Conservation (phyloP, 2,329 filamentous ascomycete species). For the Orbilia javanica region DNA sequence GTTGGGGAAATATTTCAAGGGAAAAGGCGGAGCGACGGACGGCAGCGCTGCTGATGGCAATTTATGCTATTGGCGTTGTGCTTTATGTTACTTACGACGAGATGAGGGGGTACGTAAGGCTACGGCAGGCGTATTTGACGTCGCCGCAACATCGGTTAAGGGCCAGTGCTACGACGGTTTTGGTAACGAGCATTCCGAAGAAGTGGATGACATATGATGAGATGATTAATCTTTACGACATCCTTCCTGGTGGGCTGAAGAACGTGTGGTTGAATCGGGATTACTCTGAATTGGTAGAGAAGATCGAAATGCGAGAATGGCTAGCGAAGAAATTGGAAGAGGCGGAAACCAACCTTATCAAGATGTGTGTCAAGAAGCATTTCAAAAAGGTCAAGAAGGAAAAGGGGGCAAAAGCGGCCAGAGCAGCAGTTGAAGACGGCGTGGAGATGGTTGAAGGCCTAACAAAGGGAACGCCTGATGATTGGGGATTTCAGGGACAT, state of each 20-base stretch:
- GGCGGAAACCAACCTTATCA: conserved; percentile 87
- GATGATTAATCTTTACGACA: conserved; percentile 86
- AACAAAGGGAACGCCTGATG: conserved; percentile 49
- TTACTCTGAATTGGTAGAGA: conserved; percentile 83
- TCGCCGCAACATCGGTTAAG: conserved; percentile 93
- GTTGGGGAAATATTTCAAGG: conserved; percentile 85
- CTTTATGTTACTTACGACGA: conserved; percentile 90
- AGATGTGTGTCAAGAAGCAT: conserved; percentile 81
- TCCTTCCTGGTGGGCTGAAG: conserved; percentile 92
- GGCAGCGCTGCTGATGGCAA: conserved; percentile 84
- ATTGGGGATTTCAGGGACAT: conserved; percentile 46
- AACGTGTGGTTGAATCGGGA: conserved; percentile 98
- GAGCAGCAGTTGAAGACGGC: conserved; percentile 66
- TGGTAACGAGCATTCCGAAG: conserved; percentile 88
- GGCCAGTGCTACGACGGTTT: conserved; percentile 93
- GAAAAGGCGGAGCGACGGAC: conserved; percentile 78
- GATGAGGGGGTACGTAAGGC: conserved; percentile 86
- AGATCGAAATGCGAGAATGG: conserved; percentile 80
- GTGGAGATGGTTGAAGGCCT: conserved; percentile 41
- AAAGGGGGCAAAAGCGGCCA: conserved; percentile 75
- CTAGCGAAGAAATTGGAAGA: conserved; percentile 80
- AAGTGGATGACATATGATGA: conserved; percentile 91
- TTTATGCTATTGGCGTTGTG: conserved; percentile 83
- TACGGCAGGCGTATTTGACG: conserved; percentile 93
- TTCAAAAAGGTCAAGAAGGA: conserved; percentile 75